Evolutionary conservation across 176 grass and related monocot genomes (phyloP), one percentile per base, ranked within the genome.

Genomic region (Aegilops tauschii): DNA sequence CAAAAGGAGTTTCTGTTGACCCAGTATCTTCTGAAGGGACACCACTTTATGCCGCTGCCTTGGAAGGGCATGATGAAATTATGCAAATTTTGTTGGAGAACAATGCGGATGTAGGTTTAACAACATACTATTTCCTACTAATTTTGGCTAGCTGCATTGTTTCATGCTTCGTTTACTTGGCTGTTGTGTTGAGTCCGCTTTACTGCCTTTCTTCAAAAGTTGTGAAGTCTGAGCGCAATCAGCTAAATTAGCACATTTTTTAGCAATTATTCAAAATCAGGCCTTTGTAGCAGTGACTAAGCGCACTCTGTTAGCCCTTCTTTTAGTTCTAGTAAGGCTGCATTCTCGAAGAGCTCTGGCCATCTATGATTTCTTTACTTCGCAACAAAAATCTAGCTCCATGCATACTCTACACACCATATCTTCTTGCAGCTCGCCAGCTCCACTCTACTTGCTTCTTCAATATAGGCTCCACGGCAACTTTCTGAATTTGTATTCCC

Each of bases 81-180:
- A 5, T 84, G 58, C 49, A 76, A 39, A 47, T 45, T 49, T 35
- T 76, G 63, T 65, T 84, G 58, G 59, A 76, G 16, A 72, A 84
- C 21, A 23, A 76, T 9, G 59, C 71, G 13, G 71, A 76, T 76
- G 82, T 84, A 76, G 64, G 72, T 56, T 54, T 83, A 8, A 37
- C 3, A 30, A 42, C 18, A 36, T 37, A 1, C 32, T 42, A 49
- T 66, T 67, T 85, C 61, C 23, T 8, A 13, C 44, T 78, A 6
- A 35, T 68, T 62, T 64, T 74, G 16, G 1, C 72, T 74, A 42
- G 23, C 9, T 62, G 12, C 62, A 17, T 34, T 35, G 17, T 35
- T 64, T 84, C 58, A 84, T 76, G 25, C 4, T 84, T 34, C 66
- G 34, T 50, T 65, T 9, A 5, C 14, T 56, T 34, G 3, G 29